phyloP scores from a whole-genome alignment of 1,284 basidiomycete genomes.

The Malassezia obtusa region DNA sequence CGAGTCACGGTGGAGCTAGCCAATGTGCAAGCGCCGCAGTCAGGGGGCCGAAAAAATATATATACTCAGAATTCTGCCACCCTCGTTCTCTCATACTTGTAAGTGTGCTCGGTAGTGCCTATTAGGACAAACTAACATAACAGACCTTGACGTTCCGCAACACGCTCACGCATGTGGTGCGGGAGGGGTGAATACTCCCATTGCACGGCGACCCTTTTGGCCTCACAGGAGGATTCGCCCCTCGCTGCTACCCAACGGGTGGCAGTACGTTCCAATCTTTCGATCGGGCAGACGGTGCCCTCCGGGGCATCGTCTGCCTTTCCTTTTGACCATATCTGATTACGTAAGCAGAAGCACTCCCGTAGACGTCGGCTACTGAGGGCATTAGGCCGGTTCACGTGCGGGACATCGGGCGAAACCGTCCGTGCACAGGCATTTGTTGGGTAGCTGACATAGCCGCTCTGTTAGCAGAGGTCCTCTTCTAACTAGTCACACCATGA shows the following conservation, averaged over 20 bases:
- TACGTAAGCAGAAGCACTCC: constrained; percentile 17
- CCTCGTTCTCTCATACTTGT: constrained; percentile 15
- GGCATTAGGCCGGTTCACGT: no score
- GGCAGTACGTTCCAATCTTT: constrained; percentile 22
- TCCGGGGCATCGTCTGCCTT: constrained; percentile 18
- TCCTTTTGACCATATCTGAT: neutral
- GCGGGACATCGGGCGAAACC: no score
- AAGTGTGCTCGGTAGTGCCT: neutral
- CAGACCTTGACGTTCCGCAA: constrained; percentile 21
- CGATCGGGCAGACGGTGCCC: constrained; percentile 17
- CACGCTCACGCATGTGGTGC: constrained; percentile 21
- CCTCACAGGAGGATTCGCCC: constrained; percentile 16
- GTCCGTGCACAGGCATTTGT: no score
- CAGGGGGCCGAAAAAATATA: constrained; percentile 9
- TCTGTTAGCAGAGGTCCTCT: no score
- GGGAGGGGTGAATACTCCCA: constrained; percentile 18
- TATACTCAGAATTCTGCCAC: neutral
- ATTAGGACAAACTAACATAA: neutral
- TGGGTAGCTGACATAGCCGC: no score
- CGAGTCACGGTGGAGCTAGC: neutral
- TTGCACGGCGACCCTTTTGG: constrained; percentile 22
- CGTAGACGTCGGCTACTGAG: no score
- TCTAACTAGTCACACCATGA: neutral
- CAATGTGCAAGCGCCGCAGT: constrained; percentile 4
- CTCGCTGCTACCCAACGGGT: constrained; percentile 19